A percentile compares a stretch with the other conserved stretches of the same genome.
Conservation (phyloP, 768 basidiomycete genomes). For the Mycena alexandri region DNA sequence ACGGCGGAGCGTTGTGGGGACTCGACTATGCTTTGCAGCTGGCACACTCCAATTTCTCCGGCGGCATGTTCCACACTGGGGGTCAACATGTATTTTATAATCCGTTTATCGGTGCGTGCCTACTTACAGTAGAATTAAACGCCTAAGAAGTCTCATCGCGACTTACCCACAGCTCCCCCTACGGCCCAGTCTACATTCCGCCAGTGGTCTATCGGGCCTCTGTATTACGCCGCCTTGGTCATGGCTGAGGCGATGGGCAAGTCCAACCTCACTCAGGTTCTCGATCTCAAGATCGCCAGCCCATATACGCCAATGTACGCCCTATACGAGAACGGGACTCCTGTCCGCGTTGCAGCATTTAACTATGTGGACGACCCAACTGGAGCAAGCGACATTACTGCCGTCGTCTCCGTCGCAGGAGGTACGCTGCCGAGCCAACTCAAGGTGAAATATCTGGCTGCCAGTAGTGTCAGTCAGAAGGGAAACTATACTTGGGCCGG, state of each 20-base stretch:
- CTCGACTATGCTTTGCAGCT: slow-evolving; percentile 63
- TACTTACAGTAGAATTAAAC: too few species aligned
- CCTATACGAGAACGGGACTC: slow-evolving; percentile 43
- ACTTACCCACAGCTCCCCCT: slow-evolving; percentile 57
- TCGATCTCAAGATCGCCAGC: slow-evolving; percentile 65
- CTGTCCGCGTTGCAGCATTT: slow-evolving; percentile 55
- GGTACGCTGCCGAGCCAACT: slow-evolving; percentile 56
- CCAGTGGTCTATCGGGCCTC: slow-evolving; percentile 82
- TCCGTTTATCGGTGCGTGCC: neutral
- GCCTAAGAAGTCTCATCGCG: too few species aligned
- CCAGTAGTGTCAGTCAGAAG: slow-evolving; percentile 65
- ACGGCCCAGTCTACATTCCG: slow-evolving; percentile 70
- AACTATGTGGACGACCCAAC: slow-evolving; percentile 60
- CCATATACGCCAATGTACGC: slow-evolving; percentile 61
- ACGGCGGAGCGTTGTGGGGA: slow-evolving; percentile 62
- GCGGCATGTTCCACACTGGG: slow-evolving; percentile 55
- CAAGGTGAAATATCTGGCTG: slow-evolving; percentile 64
- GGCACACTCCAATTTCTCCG: slow-evolving; percentile 51
- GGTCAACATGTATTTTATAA: slow-evolving; percentile 67
- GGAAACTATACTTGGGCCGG: slow-evolving; percentile 82
- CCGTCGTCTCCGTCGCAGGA: slow-evolving; percentile 61
- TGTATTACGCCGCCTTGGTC: slow-evolving; percentile 81
- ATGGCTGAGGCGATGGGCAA: slow-evolving; percentile 78
- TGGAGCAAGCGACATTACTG: slow-evolving; percentile 66
- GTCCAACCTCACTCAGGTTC: slow-evolving; percentile 69